These are phyloP conservation scores for Rhizophora mangle DNA, from an alignment of 345 rosid species.

Conservation along the genomic window DNA sequence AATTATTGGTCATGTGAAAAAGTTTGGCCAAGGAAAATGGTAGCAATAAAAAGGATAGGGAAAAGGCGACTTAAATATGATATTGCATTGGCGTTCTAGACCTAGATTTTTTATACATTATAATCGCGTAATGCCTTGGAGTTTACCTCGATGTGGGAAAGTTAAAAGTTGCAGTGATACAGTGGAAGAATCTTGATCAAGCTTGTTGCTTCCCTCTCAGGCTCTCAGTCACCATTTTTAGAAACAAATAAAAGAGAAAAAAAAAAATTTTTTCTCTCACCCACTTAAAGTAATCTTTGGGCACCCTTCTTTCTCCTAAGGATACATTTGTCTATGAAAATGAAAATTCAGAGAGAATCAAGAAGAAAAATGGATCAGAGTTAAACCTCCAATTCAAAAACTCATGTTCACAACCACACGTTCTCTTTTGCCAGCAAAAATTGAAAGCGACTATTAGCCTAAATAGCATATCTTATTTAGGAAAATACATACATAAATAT, in stretches of 20 bases:
- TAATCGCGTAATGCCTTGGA: conserved; percentile 41
- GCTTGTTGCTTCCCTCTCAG: background rate
- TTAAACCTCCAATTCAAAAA: no score
- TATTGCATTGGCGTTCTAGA: conserved; percentile 15
- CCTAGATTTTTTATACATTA: conserved; percentile 32
- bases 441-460: no score
- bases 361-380: no score
- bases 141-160: conserved; percentile 32
- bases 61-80: background rate
- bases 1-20: conserved; percentile 22
- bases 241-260: no score
- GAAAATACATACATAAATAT: no score
- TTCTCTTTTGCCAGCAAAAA: no score
- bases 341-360: no score
- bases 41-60: no score
- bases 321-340: no score
- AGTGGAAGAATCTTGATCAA: conserved; percentile 30
- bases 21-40: conserved; percentile 11
- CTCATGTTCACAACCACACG: no score
- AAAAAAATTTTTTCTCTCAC: background rate
- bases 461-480: no score
- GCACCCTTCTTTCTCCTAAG: no score
- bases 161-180: conserved; percentile 24
- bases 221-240: background rate
- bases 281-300: background rate